Base-by-base conservation (phyloP, 129 eudicot species). In the Daucus carota region DNA sequence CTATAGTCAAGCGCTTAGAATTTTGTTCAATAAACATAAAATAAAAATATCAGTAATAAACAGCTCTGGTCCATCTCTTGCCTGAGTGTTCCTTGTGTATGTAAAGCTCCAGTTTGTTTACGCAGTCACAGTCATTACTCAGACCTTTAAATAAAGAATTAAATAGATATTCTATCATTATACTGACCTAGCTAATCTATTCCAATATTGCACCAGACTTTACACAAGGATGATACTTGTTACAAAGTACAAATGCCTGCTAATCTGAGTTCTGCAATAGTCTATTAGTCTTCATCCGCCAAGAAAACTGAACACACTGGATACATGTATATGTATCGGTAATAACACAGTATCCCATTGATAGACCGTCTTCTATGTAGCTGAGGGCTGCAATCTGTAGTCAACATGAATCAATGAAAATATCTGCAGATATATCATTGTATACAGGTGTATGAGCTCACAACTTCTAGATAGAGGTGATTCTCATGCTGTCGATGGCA, bases 401-500 rank as follows among this genome's bases (percentile, higher is more conserved):
- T 63, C 18, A 12, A 4, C 38, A 28, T 28, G 68, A 4, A 29
- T 28, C 29, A 63, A 29, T 31, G 70, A 63, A 31, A 3, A 20
- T 20, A 33, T 18, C 45, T n/a, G 74, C 73, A 38, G 46, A 38
- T 41, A 3, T 16, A 17, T 7, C 41, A 16, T 34, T 68, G 72
- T 22, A 36, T 31, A 7, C 73, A 38, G 38, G 1, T 43, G 36
- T 73, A 45, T 45, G 22, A 5, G 43, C 31, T 63, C 57, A 43
- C 31, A 72, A 43, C 15, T 31, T 82, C 73, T 86, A 81, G 16
- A 65, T 84, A 20, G 81, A 74, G 66, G 83, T 81, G 50, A 77
- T 74, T 84, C 60, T 79, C 81, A 79, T 70, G 26, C 63, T 24
- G 74, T 84, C 31, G 54, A 81, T 76, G 43, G 15, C 70, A 46